A percentile compares a stretch with the other conserved stretches of the same genome.
phyloP scores from a whole-genome alignment of 495 filamentous ascomycete genomes.

The Xylaria nigripes region DNA sequence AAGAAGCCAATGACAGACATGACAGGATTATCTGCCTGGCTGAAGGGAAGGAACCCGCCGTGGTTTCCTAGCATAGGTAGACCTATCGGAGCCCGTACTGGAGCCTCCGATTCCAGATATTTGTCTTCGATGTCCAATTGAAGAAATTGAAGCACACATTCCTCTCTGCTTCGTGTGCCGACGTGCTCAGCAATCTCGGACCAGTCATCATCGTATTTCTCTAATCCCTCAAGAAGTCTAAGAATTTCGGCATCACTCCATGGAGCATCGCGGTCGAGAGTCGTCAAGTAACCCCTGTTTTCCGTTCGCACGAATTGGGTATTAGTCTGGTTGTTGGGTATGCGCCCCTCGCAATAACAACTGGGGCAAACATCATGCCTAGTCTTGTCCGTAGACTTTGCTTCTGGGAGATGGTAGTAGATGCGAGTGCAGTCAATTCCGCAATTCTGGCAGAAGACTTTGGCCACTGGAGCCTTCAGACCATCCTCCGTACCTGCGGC shows the following conservation, averaged over 20 bases:
- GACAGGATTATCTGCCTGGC: constrained; percentile 85
- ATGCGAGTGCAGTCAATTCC: constrained; percentile 87
- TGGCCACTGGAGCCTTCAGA: constrained; percentile 49
- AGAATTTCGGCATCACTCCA: constrained; percentile 89
- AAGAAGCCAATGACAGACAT: constrained; percentile 92
- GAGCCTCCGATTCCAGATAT: constrained; percentile 69
- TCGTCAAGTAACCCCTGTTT: constrained; percentile 63
- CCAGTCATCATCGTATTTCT: constrained; percentile 93
- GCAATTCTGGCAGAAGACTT: constrained; percentile 77
- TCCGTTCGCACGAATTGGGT: constrained; percentile 80
- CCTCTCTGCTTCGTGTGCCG: constrained; percentile 82
- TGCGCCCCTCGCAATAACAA: constrained; percentile 74
- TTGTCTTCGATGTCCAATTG: constrained; percentile 87
- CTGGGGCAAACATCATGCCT: constrained; percentile 83
- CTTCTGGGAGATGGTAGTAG: constrained; percentile 76
- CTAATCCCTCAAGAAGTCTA: constrained; percentile 77
- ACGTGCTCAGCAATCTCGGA: constrained; percentile 85
- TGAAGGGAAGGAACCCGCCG: constrained; percentile 73
- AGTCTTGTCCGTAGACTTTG: constrained; percentile 48
- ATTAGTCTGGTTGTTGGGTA: constrained; percentile 62
- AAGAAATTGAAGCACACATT: constrained; percentile 93
- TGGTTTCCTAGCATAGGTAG: constrained; percentile 55
- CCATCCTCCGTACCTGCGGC: constrained; percentile 39
- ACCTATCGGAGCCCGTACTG: constrained; percentile 47
- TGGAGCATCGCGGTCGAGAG: constrained; percentile 70